Evolutionary conservation across 768 basidiomycete genomes (phyloP), one percentile per base, ranked within the genome.

Genomic region (Auricularia sp.): DNA sequence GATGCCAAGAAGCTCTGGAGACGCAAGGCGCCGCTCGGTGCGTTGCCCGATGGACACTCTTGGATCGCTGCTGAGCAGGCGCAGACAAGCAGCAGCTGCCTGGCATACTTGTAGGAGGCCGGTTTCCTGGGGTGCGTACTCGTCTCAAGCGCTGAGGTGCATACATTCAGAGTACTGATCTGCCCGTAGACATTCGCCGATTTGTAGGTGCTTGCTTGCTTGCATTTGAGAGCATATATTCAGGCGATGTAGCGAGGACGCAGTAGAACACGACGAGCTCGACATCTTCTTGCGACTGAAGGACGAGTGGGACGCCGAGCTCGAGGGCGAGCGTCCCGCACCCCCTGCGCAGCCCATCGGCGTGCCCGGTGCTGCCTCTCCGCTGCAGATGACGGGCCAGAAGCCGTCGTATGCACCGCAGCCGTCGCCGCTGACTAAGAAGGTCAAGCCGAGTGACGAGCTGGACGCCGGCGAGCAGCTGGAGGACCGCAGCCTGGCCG

Each of bases 51-150:
- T 34, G 56, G 44, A 18, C 58, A 8, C 36, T 64, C 33, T 67
- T 61, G 7, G 39, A 7, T 42, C 13, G 39, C 13, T 42, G 8
- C 69, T 51, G 16, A 64, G 47, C 63, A 69, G 3, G 64, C 54
- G 13, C 71, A 90, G 92, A 85, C 73, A 92, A 92, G 69, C 89
- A 90, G 68, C 90, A 90, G 69, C 78, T 94, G 3, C 92, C 92
- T 29, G 92, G 92, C 2, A 86, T 93, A 51, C 83, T 94, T 5
- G 82, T 94, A 44, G 92, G 92, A 3, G 84, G 84, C 44, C 81
- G 79, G 65, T 94, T 83, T 71, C 86, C 86, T 61, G 92, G 92
- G 35, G 91, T 93, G 76, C 67, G 88, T 81, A 64, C 62, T 62
- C 29, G 18, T 39, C 29, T 59, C 8, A 21, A 59, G 56, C 34